Percentiles rank a stretch among this genome's conserved stretches.
These are phyloP conservation scores for Paxillus ammoniavirescens DNA, from an alignment of 768 basidiomycete genomes.

Conservation along the genomic window DNA sequence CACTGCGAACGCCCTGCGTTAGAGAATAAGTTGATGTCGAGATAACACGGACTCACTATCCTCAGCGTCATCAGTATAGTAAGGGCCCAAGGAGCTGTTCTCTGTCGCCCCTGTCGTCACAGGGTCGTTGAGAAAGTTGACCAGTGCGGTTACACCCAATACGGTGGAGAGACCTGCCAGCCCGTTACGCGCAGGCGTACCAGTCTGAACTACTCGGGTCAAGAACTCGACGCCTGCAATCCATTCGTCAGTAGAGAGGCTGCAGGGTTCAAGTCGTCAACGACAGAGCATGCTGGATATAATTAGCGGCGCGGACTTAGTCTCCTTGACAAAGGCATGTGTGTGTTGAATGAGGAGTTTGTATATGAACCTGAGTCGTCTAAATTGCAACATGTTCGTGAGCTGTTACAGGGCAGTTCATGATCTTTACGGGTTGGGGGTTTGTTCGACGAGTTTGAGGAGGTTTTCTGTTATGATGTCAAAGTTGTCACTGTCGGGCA, in stretches of 20 bases:
- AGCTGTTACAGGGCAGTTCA: background rate
- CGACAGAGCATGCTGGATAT: background rate
- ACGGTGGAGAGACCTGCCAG: slow-evolving; percentile 85
- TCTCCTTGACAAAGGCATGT: slow-evolving; percentile 73
- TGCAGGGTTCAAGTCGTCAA: slow-evolving; percentile 19
- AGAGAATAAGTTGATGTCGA: background rate
- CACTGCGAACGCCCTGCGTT: slow-evolving; percentile 39
- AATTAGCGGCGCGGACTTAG: slow-evolving; percentile 39
- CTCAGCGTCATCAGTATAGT: slow-evolving; percentile 80
- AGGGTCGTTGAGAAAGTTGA: slow-evolving; percentile 73
- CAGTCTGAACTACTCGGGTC: slow-evolving; percentile 71
- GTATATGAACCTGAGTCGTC: slow-evolving; percentile 47
- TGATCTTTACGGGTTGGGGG: slow-evolving; percentile 39
- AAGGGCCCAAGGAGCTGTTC: slow-evolving; percentile 78
- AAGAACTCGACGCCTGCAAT: slow-evolving; percentile 76
- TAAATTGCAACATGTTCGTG: slow-evolving; percentile 8
- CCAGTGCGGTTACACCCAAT: slow-evolving; percentile 74
- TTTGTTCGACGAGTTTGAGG: slow-evolving; percentile 36
- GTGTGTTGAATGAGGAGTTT: slow-evolving; percentile 60
- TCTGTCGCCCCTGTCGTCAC: slow-evolving; percentile 63
- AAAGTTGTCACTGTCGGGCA: slow-evolving; percentile 38
- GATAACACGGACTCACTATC: slow-evolving; percentile 46
- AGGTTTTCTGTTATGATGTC: slow-evolving; percentile 53
- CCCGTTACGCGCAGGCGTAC: slow-evolving; percentile 68
- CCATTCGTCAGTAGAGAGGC: slow-evolving; percentile 84